These are phyloP conservation scores for Cyclotella baltica DNA, from an alignment of 108 stramenopile genomes.

Conservation along the genomic window DNA sequence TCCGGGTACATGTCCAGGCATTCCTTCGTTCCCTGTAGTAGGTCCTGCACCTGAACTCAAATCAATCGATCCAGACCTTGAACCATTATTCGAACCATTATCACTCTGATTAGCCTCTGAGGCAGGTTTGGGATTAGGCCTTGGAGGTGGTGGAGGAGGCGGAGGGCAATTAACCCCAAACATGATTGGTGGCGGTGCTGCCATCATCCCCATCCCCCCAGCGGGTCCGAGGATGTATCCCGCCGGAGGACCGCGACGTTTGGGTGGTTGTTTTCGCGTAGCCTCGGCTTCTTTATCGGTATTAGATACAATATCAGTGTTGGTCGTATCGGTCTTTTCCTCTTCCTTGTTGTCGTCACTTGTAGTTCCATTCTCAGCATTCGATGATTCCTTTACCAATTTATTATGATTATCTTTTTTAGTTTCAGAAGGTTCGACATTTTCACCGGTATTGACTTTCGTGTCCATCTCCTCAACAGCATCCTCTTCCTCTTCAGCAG, in stretches of 20 bases:
- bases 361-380: slow-evolving; percentile 9
- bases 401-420: slow-evolving; percentile 54
- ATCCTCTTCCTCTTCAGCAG: slow-evolving; percentile 5
- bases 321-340: not conserved
- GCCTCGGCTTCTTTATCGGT: slow-evolving; percentile 19
- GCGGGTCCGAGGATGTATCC: slow-evolving; percentile 88
- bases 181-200: not conserved
- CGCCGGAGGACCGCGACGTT: slow-evolving; percentile 79
- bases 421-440: slow-evolving; percentile 18
- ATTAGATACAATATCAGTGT: slow-evolving; percentile 28
- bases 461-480: not conserved
- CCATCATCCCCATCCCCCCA: slow-evolving; percentile 47
- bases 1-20: not conserved
- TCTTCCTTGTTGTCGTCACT: not conserved
- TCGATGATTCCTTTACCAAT: slow-evolving; percentile 36
- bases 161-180: slow-evolving; percentile 11
- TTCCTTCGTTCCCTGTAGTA: not conserved
- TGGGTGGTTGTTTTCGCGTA: slow-evolving; percentile 43
- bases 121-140: not conserved
- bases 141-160: slow-evolving; percentile 31
- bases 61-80: slow-evolving; percentile 1
- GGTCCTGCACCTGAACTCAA: not conserved
- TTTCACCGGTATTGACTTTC: slow-evolving; percentile 13
- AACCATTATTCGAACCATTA: not conserved
- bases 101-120: not conserved